phyloP scores from a whole-genome alignment of 2,329 filamentous ascomycete species.

The Arthrobotrys iridis region DNA sequence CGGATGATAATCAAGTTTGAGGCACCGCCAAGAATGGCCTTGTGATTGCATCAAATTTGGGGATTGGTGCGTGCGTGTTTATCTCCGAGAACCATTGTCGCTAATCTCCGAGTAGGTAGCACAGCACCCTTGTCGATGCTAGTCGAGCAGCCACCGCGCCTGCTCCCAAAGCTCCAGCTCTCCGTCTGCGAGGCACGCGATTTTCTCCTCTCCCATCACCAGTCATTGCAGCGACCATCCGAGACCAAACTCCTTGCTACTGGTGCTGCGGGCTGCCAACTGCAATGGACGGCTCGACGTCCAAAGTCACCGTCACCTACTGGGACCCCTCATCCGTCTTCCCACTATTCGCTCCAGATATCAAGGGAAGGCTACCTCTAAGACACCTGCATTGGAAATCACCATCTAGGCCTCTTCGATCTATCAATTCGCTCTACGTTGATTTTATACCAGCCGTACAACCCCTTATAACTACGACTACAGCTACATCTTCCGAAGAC shows the following conservation, averaged over 20 bases:
- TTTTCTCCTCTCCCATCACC: neutral
- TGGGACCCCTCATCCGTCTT: slow-evolving; percentile 92
- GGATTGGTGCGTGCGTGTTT: slow-evolving; percentile 14
- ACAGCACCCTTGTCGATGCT: slow-evolving; percentile 22
- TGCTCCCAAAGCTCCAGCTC: slow-evolving; percentile 34
- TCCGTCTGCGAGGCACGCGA: slow-evolving; percentile 29
- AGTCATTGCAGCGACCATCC: neutral
- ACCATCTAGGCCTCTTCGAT: slow-evolving; percentile 86
- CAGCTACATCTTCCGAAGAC: slow-evolving; percentile 61
- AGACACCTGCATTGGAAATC: slow-evolving; percentile 98
- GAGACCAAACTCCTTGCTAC: slow-evolving; percentile 6
- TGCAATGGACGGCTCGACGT: slow-evolving; percentile 47
- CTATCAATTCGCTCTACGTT: slow-evolving; percentile 90
- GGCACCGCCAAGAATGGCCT: neutral
- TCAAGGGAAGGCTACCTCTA: slow-evolving; percentile 82
- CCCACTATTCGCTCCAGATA: slow-evolving; percentile 78
- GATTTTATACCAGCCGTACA: slow-evolving; percentile 76
- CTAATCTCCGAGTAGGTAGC: slow-evolving; percentile 16
- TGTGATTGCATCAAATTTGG: slow-evolving; percentile 15
- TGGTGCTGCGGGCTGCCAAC: neutral
- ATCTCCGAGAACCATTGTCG: neutral
- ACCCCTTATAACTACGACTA: slow-evolving; percentile 62
- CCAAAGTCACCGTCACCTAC: slow-evolving; percentile 74
- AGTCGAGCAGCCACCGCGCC: neutral
- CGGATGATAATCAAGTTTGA: neutral